These are phyloP conservation scores for Meyerozyma guilliermondii DNA, from an alignment of 1,139 yeast genomes.

Conservation along the genomic window DNA sequence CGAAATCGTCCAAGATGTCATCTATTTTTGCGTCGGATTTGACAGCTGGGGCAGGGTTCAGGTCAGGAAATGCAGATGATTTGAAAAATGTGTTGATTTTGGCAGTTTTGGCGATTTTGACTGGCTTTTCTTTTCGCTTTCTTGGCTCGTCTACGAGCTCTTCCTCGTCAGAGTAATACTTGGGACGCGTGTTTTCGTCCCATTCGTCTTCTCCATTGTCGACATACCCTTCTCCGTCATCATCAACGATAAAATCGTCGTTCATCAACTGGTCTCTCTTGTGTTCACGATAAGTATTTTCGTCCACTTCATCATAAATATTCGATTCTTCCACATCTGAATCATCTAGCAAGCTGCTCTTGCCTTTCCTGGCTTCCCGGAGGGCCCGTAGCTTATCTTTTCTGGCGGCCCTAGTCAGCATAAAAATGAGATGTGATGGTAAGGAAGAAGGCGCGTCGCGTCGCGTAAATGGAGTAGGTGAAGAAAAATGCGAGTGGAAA, in stretches of 20 bases:
- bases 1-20: slow-evolving; percentile 42
- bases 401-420: slow-evolving; percentile 28
- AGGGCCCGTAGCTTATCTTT: slow-evolving; percentile 36
- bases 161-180: slow-evolving; percentile 53
- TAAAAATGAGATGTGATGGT: slow-evolving; percentile 4
- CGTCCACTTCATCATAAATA: slow-evolving; percentile 86
- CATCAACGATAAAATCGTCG: slow-evolving; percentile 93
- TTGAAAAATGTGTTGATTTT: slow-evolving; percentile 53
- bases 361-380: slow-evolving; percentile 36
- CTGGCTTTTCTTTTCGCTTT: slow-evolving; percentile 30
- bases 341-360: slow-evolving; percentile 19
- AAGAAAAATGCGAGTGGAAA: neutral
- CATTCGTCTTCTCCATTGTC: slow-evolving; percentile 91
- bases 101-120: slow-evolving; percentile 43
- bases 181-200: slow-evolving; percentile 52
- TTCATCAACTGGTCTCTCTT: slow-evolving; percentile 76
- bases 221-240: slow-evolving; percentile 83
- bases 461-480: neutral
- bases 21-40: slow-evolving; percentile 36
- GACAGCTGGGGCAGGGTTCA: slow-evolving; percentile 3
- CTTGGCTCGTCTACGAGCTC: slow-evolving; percentile 22
- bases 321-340: slow-evolving; percentile 19
- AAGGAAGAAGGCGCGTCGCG: slow-evolving; percentile 3
- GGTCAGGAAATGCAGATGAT: slow-evolving; percentile 19
- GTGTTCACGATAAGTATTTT: slow-evolving; percentile 67